A percentile compares a stretch with the other conserved stretches of the same genome.
phyloP scores from a whole-genome alignment of 805 yeast species.

The Brettanomyces bruxellensis region DNA sequence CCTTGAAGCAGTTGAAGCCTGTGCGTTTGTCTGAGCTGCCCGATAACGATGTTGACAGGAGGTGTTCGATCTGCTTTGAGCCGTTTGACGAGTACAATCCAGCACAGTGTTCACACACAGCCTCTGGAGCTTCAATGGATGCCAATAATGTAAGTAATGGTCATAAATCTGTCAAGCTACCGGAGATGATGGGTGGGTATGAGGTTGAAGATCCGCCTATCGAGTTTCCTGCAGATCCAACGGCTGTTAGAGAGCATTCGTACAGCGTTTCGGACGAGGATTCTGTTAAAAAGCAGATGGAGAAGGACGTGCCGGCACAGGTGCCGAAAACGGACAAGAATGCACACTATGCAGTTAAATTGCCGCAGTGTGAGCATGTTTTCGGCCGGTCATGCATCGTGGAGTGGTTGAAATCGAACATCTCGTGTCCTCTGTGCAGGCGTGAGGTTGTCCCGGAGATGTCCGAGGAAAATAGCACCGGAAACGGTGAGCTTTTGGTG shows the following conservation, averaged over 20 bases:
- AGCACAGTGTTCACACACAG: not conserved
- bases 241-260: constrained; percentile 14
- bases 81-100: constrained; percentile 12
- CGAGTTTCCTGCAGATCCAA: constrained; percentile 18
- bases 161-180: constrained; percentile 4
- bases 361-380: constrained; percentile 71
- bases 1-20: constrained; percentile 23
- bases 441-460: constrained; percentile 29
- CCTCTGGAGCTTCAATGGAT: not conserved
- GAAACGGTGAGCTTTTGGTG: constrained; percentile 6
- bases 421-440: constrained; percentile 83
- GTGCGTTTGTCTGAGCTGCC: constrained; percentile 21
- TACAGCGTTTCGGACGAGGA: constrained; percentile 8
- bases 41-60: constrained; percentile 17
- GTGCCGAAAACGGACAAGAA: constrained; percentile 7
- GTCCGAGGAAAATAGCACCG: constrained; percentile 6
- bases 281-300: constrained; percentile 1
- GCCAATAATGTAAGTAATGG: not conserved
- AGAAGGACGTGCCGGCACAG: not conserved
- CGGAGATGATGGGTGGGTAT: constrained; percentile 13
- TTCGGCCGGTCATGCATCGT: constrained; percentile 75
- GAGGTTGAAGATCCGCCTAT: constrained; percentile 18
- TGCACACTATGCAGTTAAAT: constrained; percentile 52
- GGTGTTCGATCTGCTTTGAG: constrained; percentile 38
- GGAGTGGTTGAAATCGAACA: constrained; percentile 66